Percentiles rank a stretch among this genome's conserved stretches.
Evolutionary conservation across 768 basidiomycete species (phyloP).

Genomic region (Kondoa malvinella): DNA sequence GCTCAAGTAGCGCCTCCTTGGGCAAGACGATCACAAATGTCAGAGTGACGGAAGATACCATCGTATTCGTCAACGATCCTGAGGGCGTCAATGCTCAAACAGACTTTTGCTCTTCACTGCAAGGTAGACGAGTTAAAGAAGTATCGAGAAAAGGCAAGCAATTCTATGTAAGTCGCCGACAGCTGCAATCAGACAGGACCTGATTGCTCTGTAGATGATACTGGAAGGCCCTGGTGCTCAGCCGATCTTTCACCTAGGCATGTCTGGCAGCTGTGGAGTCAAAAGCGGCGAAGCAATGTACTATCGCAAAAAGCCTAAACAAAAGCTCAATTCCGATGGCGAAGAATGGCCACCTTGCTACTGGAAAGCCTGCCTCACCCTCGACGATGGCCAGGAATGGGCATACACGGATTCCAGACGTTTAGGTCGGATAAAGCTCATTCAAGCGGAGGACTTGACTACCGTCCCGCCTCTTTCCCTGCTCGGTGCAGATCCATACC

Average conservation of each 20-base stretch:
- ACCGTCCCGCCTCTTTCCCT: conserved; percentile 19
- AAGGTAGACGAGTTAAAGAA: conserved; percentile 18
- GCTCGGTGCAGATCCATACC: conserved; percentile 21
- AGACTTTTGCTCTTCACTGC: conserved; percentile 9
- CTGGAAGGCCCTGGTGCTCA: conserved; percentile 6
- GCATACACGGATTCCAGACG: conserved; percentile 25
- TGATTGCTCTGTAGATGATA: neutral
- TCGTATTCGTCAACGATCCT: conserved; percentile 21
- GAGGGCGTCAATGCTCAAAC: no score
- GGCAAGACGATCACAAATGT: conserved; percentile 18
- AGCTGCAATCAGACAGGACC: neutral
- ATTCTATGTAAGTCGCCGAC: conserved; percentile 29
- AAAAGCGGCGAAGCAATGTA: conserved; percentile 2
- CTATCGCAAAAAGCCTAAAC: conserved; percentile 1
- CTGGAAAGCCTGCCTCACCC: conserved; percentile 19
- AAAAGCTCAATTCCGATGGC: neutral
- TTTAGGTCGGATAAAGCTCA: conserved; percentile 24
- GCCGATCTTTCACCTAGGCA: conserved; percentile 25
- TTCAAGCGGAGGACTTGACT: conserved; percentile 12
- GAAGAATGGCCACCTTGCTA: conserved; percentile 26
- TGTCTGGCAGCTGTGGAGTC: conserved; percentile 18
- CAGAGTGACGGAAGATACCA: conserved; percentile 16
- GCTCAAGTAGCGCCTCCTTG: no score
- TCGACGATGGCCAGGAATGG: conserved; percentile 21
- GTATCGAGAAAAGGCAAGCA: conserved; percentile 23